These are phyloP conservation scores for Boechera stricta DNA, from an alignment of 345 rosid genomes.

Conservation along the genomic window DNA sequence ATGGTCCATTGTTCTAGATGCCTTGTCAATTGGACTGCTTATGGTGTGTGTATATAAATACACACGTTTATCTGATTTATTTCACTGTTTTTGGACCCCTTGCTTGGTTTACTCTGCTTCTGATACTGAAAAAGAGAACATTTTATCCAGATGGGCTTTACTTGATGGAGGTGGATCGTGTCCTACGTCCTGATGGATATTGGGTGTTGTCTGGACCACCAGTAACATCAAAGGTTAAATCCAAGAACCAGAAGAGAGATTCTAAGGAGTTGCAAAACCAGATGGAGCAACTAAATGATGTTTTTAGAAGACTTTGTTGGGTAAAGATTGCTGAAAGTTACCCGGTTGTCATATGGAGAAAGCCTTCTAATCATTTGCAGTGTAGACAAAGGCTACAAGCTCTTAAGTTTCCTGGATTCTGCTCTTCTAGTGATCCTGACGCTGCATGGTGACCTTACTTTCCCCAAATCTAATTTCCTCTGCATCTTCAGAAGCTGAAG, in stretches of 20 bases:
- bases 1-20: constrained; percentile 84
- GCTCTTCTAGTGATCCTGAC: constrained; percentile 52
- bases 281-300: constrained; percentile 57
- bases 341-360: constrained; percentile 65
- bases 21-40: constrained; percentile 63
- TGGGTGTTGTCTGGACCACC: constrained; percentile 81
- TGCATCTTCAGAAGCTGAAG: constrained; percentile 22
- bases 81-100: neutral
- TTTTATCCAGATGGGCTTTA: constrained; percentile 63
- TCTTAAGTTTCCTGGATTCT: constrained; percentile 50
- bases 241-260: constrained; percentile 54
- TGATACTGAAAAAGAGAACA: constrained; percentile 20
- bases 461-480: constrained; percentile 9
- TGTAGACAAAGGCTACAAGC: constrained; percentile 49
- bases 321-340: constrained; percentile 64
- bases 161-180: constrained; percentile 73
- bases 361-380: constrained; percentile 64
- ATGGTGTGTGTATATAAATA: constrained; percentile 44
- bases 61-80: neutral
- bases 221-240: constrained; percentile 53
- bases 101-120: constrained; percentile 17
- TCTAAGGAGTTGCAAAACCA: constrained; percentile 55
- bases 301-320: constrained; percentile 68
- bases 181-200: constrained; percentile 72
- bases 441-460: constrained; percentile 58